Base-by-base conservation (phyloP, 345 rosid species). In the Populus pruinosa region DNA sequence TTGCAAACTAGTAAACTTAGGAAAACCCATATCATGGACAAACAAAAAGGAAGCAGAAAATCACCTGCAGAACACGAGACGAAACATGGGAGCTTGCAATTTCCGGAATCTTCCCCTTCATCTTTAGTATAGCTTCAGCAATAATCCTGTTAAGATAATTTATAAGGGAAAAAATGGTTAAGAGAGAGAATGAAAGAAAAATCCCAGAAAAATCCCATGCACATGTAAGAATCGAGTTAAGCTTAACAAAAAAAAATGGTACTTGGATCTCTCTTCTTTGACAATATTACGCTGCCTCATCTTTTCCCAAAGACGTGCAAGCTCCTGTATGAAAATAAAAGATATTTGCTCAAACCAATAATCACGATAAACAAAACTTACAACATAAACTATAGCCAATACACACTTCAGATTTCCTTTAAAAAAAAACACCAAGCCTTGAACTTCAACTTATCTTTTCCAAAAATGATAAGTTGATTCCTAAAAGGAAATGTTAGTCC, bases 11-110 rank as follows among this genome's bases (percentile, higher is more conserved):
- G 31, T 36, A 69, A 43, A 6, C 36, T 35, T 47, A 55, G 9
- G 67, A 9, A 25, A 36, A 21, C 25, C 2, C 6, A 67, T 11
- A 8, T 5, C 1, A 55, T 41, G 70, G 20, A 16, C 9, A 17
- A 33, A 41, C 23, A 67, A 64, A 12, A 56, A 66, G 70, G 47
- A 67, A 39, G 39, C 11, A 53, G 74, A 75, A 44, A 62, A 18
- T 59, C 18, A 96, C 99, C 98, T 96, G 98, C 82, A 96, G 86
- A 77, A 96, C 93, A 71, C 97, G 98, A 31, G 99, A 93, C 59
- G 95, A 91, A 71, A 96, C 90, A 80, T 92, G 91, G 74, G 99
- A 89, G 62, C 85, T 80, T 66, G 97, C 97, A 80, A 94, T 92
- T 78, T 91, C 96, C 20, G 93, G 90, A 78, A 96, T 91, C 87